Evolutionary conservation across 2,329 filamentous ascomycete genomes (phyloP).

Genomic region (Tolypocladium nubicola): DNA sequence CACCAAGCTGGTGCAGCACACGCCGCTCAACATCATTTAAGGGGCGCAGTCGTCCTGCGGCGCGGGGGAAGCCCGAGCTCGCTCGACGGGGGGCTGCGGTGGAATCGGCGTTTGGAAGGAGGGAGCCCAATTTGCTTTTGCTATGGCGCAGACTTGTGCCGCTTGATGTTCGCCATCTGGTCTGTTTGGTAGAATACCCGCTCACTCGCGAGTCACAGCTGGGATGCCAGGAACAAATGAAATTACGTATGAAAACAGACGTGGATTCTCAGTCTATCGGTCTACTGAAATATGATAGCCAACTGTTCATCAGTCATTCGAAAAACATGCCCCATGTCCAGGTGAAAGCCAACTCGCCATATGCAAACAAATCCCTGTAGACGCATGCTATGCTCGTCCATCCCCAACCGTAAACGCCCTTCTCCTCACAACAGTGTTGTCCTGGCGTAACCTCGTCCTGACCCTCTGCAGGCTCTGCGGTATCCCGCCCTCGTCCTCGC

Average conservation of each 20-base stretch:
- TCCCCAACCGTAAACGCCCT: conserved; percentile 12
- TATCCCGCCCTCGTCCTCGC: conserved; percentile 24
- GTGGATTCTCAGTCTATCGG: not conserved
- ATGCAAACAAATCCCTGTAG: not conserved
- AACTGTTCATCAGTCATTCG: not conserved
- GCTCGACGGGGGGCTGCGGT: not conserved
- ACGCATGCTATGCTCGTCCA: not conserved
- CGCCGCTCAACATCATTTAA: conserved; percentile 54
- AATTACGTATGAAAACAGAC: not conserved
- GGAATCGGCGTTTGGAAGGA: not conserved
- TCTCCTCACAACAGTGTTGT: conserved; percentile 18
- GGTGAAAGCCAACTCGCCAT: no score
- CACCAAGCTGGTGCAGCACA: conserved; percentile 52
- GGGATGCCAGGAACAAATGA: no score
- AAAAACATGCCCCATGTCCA: not conserved
- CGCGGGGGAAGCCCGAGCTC: no score
- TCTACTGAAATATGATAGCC: not conserved
- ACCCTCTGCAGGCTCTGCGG: conserved; percentile 37
- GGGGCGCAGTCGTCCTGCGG: not conserved
- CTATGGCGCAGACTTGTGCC: not conserved
- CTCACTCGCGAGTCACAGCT: not conserved
- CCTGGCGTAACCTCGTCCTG: conserved; percentile 25
- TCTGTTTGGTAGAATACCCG: not conserved
- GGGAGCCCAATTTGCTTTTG: not conserved
- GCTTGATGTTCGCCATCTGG: no score